phyloP scores from a whole-genome alignment of 1,284 basidiomycete genomes.

The Earliella scabrosa region DNA sequence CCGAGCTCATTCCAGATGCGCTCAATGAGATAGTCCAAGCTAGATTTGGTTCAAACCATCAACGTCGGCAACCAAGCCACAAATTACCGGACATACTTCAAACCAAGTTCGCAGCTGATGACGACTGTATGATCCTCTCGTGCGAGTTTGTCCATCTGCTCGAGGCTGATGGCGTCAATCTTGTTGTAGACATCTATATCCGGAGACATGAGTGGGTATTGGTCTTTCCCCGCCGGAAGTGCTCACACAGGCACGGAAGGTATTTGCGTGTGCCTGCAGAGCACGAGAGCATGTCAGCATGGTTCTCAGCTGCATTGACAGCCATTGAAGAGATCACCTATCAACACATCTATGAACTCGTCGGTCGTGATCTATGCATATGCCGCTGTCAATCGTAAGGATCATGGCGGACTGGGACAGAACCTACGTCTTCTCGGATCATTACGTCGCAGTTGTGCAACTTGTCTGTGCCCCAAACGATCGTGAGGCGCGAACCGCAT shows the following conservation, averaged over 20 bases:
- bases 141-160: slow-evolving; percentile 90
- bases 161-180: slow-evolving; percentile 89
- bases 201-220: slow-evolving; percentile 8
- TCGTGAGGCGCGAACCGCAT: neutral
- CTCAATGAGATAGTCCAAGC: slow-evolving; percentile 87
- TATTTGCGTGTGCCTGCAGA: slow-evolving; percentile 87
- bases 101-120: slow-evolving; percentile 91
- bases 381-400: slow-evolving; percentile 9
- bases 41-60: slow-evolving; percentile 35
- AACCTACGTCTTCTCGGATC: slow-evolving; percentile 91
- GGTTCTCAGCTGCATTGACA: neutral
- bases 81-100: slow-evolving; percentile 61
- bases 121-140: slow-evolving; percentile 87
- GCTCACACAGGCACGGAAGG: slow-evolving; percentile 83
- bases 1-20: slow-evolving; percentile 89
- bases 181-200: slow-evolving; percentile 93
- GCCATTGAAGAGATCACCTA: slow-evolving; percentile 53
- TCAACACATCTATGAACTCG: slow-evolving; percentile 96
- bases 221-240: slow-evolving; percentile 2
- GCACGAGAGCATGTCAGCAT: slow-evolving; percentile 9
- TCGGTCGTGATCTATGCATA: slow-evolving; percentile 91
- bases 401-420: slow-evolving; percentile 6
- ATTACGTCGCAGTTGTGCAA: slow-evolving; percentile 96
- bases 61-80: neutral
- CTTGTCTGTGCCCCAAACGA: slow-evolving; percentile 53